Conservation (phyloP, 768 basidiomycete species). For the Leccinum longicurvipes region DNA sequence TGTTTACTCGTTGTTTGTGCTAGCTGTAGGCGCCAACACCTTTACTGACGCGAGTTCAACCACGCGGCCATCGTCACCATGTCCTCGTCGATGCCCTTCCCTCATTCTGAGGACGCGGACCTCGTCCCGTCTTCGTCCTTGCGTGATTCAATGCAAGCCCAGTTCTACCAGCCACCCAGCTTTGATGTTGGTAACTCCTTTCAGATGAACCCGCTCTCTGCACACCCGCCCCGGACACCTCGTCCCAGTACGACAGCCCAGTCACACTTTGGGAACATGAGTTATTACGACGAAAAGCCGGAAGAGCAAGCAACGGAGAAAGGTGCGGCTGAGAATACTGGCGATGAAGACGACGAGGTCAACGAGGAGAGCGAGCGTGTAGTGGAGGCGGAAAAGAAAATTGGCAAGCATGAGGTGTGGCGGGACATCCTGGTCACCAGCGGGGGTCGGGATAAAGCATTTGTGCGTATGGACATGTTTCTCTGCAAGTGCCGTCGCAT, state of each 20-base stretch:
- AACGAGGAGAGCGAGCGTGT: conserved; percentile 48
- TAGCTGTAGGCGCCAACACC: not conserved
- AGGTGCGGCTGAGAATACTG: conserved; percentile 13
- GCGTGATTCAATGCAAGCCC: conserved; percentile 38
- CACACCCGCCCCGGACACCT: conserved; percentile 77
- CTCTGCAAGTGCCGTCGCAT: not conserved
- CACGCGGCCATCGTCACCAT: conserved; percentile 32
- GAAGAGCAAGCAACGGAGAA: conserved; percentile 31
- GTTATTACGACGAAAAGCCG: conserved; percentile 43
- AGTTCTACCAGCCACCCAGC: conserved; percentile 50
- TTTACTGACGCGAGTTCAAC: too few species aligned
- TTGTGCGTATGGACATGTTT: conserved; percentile 49
- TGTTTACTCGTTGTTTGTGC: conserved; percentile 29
- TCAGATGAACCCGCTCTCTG: conserved; percentile 78
- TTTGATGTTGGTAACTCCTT: conserved; percentile 64
- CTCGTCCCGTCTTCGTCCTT: conserved; percentile 38
- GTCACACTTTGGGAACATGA: conserved; percentile 23
- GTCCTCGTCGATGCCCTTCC: conserved; percentile 64
- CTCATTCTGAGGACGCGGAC: conserved; percentile 38
- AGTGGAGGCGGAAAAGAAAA: conserved; percentile 42
- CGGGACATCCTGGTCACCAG: conserved; percentile 75
- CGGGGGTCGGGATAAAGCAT: conserved; percentile 79
- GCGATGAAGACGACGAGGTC: conserved; percentile 39
- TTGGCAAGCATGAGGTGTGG: conserved; percentile 71
- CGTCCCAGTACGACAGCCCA: conserved; percentile 33